Evolutionary conservation across 345 rosid genomes (phyloP).

Genomic region (Theobroma cacao): DNA sequence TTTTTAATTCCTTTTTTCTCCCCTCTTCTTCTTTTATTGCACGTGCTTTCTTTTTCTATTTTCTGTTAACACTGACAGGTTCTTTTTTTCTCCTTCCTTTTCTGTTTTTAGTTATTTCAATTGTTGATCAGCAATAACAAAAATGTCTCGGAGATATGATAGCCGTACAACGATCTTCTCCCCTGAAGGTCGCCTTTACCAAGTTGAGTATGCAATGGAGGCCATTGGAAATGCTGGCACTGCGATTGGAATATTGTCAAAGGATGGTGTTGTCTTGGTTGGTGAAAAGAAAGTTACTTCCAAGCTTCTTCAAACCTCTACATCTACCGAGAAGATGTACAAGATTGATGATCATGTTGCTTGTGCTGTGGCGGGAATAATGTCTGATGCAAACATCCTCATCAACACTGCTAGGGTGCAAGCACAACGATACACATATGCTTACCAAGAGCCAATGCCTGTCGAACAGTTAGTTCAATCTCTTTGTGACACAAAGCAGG

Average conservation of each 20-base stretch:
- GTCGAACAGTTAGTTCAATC: conserved; percentile 84
- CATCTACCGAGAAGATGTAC: conserved; percentile 80
- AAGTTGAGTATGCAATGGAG: conserved; percentile 98
- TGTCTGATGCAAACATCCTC: conserved; percentile 81
- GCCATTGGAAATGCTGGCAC: conserved; percentile 97
- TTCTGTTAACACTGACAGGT: background rate
- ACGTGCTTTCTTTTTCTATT: background rate
- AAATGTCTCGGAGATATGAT: conserved; percentile 97
- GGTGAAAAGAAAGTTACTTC: conserved; percentile 99
- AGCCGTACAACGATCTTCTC: conserved; percentile 99
- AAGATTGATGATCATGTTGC: conserved; percentile 83
- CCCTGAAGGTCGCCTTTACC: conserved; percentile 98
- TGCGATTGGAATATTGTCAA: conserved; percentile 84
- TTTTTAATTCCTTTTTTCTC: background rate
- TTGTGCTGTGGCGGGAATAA: conserved; percentile 76
- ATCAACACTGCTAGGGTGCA: conserved; percentile 76
- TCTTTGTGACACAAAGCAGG: conserved; percentile 79
- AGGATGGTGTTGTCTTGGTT: conserved; percentile 87
- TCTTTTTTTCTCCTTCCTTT: background rate
- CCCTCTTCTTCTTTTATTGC: background rate
- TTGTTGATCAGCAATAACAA: conserved; percentile 10
- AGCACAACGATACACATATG: conserved; percentile 65
- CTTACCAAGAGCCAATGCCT: conserved; percentile 83
- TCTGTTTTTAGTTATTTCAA: background rate
- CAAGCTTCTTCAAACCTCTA: conserved; percentile 83